Conservation (phyloP, 2,329 filamentous ascomycete genomes). For the Mycogone perniciosa region DNA sequence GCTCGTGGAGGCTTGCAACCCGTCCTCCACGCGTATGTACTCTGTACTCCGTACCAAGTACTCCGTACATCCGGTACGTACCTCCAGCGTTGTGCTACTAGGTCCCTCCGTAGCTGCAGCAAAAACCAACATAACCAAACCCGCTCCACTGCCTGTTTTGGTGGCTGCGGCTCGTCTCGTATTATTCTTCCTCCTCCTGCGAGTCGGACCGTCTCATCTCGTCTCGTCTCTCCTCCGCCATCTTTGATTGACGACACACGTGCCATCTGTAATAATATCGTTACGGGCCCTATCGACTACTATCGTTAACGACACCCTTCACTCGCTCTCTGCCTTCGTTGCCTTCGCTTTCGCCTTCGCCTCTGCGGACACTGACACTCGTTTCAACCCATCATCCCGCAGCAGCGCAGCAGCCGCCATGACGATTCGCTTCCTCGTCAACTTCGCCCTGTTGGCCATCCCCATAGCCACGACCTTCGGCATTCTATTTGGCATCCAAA, state of each 20-base stretch:
- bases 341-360: not conserved
- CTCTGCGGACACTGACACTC: constrained; percentile 12
- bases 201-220: not conserved
- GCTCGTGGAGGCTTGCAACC: too few species aligned
- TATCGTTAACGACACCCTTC: constrained; percentile 6
- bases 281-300: not conserved
- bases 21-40: not conserved
- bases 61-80: not conserved
- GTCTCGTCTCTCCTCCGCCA: constrained; percentile 1
- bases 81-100: not conserved
- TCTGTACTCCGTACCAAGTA: not conserved
- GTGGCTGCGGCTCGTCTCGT: not conserved
- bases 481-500: constrained; percentile 43
- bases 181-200: not conserved
- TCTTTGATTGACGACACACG: not conserved
- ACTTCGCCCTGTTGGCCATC: constrained; percentile 42
- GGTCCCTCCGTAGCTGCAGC: not conserved
- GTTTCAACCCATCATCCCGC: constrained; percentile 1
- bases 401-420: constrained; percentile 21
- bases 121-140: too few species aligned
- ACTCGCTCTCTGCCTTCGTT: constrained; percentile 5
- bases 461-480: constrained; percentile 45
- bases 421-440: constrained; percentile 40
- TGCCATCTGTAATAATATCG: too few species aligned
- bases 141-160: not conserved